phyloP scores from a whole-genome alignment of 495 filamentous ascomycete genomes.

The Aspergillus saccharolyticus region DNA sequence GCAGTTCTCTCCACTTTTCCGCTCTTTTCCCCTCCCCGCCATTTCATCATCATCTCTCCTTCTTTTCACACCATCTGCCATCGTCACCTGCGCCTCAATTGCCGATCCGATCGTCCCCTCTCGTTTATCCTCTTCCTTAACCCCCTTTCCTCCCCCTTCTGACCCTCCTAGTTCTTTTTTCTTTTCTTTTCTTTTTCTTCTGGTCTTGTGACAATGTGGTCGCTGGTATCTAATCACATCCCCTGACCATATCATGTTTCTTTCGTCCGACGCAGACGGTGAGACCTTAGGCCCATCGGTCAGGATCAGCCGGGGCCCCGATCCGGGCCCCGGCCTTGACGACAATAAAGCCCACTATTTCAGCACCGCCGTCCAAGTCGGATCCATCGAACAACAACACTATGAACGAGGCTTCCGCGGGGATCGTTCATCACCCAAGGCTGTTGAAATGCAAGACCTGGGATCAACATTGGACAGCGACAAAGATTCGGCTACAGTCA shows the following conservation, averaged over 20 bases:
- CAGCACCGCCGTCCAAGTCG: slow-evolving; percentile 6
- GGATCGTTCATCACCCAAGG: background rate
- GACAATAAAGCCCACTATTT: slow-evolving; percentile 4
- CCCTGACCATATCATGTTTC: slow-evolving; percentile 11
- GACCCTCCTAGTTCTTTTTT: background rate
- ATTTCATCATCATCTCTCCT: background rate
- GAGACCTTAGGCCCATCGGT: slow-evolving; percentile 1
- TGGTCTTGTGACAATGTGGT: slow-evolving; percentile 1
- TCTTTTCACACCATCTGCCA: too few relatives aligned
- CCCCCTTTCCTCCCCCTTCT: background rate
- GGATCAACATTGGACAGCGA: slow-evolving; percentile 7
- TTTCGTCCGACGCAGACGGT: slow-evolving; percentile 1
- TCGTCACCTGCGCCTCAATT: background rate
- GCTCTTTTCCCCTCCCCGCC: too few relatives aligned
- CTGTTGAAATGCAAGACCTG: slow-evolving; percentile 11
- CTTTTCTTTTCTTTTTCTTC: background rate
- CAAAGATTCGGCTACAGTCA: slow-evolving; percentile 9
- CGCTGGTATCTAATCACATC: background rate
- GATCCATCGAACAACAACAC: background rate
- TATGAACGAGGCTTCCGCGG: background rate
- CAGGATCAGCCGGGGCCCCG: slow-evolving; percentile 1
- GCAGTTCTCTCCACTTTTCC: too few relatives aligned
- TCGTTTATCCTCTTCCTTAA: background rate
- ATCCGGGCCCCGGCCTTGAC: background rate
- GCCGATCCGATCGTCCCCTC: background rate